Percentiles rank a stretch among this genome's conserved stretches.
These are phyloP conservation scores for Macrophomina tecta DNA, from an alignment of 2,329 filamentous ascomycete species.

Conservation along the genomic window DNA sequence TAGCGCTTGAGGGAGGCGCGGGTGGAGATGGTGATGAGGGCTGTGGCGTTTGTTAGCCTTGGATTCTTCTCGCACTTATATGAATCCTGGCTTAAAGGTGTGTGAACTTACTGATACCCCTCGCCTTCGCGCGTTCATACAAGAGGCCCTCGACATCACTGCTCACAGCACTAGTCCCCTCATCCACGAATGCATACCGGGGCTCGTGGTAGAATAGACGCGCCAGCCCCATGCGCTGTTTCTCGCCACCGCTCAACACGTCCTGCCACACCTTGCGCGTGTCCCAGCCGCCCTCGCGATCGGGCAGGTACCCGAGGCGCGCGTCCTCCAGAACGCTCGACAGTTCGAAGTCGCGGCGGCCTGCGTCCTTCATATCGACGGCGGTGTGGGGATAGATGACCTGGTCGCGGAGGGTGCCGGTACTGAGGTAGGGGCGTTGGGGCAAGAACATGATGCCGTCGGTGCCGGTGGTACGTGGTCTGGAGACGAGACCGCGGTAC, in stretches of 20 bases:
- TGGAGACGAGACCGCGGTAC: slow-evolving; percentile 88
- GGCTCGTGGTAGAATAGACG: slow-evolving; percentile 93
- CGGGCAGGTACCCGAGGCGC: slow-evolving; percentile 83
- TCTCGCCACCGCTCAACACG: slow-evolving; percentile 94
- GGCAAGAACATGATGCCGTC: slow-evolving; percentile 99
- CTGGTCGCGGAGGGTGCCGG: slow-evolving; percentile 92
- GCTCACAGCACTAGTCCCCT: slow-evolving; percentile 92
- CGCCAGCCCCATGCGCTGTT: slow-evolving; percentile 92
- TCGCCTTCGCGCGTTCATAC: slow-evolving; percentile 91
- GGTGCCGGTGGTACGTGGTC: slow-evolving; percentile 77
- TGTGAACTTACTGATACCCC: slow-evolving; percentile 79
- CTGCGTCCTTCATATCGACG: slow-evolving; percentile 85
- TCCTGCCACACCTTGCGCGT: slow-evolving; percentile 98
- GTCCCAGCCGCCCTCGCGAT: slow-evolving; percentile 95
- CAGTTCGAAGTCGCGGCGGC: slow-evolving; percentile 78
- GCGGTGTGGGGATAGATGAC: slow-evolving; percentile 98
- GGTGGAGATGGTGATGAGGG: slow-evolving; percentile 93
- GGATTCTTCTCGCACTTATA: neutral
- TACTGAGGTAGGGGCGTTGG: slow-evolving; percentile 88
- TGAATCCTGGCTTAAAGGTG: neutral
- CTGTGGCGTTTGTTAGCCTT: slow-evolving; percentile 47
- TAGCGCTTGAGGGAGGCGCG: slow-evolving; percentile 94
- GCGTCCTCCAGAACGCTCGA: slow-evolving; percentile 81
- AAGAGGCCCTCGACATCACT: slow-evolving; percentile 92
- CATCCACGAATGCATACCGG: slow-evolving; percentile 90